Conservation (phyloP, 2,329 filamentous ascomycete species). For the Parafenestella ontariensis region DNA sequence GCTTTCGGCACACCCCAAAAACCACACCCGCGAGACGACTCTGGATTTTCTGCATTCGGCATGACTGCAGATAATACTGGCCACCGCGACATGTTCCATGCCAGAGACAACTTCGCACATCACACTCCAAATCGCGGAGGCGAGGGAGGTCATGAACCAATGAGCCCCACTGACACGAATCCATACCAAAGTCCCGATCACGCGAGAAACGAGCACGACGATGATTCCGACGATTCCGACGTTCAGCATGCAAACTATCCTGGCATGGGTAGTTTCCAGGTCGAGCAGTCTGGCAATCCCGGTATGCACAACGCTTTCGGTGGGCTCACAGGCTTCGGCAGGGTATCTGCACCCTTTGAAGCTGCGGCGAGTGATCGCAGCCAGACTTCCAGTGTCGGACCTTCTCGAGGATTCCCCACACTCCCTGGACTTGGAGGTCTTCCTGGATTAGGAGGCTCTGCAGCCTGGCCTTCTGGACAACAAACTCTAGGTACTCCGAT, state of each 20-base stretch:
- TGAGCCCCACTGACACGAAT: constrained; percentile 94
- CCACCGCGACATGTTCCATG: constrained; percentile 64
- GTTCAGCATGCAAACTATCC: constrained; percentile 60
- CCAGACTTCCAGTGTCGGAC: constrained; percentile 87
- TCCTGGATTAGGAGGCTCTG: constrained; percentile 63
- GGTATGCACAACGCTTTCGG: constrained; percentile 60
- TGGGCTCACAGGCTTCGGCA: constrained; percentile 61
- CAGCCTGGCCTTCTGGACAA: constrained; percentile 70
- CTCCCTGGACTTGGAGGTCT: constrained; percentile 68
- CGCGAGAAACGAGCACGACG: constrained; percentile 70
- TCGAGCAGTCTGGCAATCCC: constrained; percentile 52
- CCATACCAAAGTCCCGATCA: constrained; percentile 91
- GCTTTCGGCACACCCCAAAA: constrained; percentile 52
- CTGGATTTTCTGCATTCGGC: constrained; percentile 66
- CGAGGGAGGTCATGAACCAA: constrained; percentile 67
- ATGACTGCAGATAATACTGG: constrained; percentile 65
- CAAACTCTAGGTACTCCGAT: constrained; percentile 78
- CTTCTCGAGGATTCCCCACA: constrained; percentile 71
- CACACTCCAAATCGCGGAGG: constrained; percentile 59
- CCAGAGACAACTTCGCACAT: constrained; percentile 64
- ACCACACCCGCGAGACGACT: constrained; percentile 62
- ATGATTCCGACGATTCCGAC: constrained; percentile 63
- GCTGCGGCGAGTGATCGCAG: constrained; percentile 83
- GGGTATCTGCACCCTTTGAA: constrained; percentile 53
- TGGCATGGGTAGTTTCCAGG: constrained; percentile 62